Evolutionary conservation across 805 yeast species (phyloP).

Genomic region (Candida yuanshanica): DNA sequence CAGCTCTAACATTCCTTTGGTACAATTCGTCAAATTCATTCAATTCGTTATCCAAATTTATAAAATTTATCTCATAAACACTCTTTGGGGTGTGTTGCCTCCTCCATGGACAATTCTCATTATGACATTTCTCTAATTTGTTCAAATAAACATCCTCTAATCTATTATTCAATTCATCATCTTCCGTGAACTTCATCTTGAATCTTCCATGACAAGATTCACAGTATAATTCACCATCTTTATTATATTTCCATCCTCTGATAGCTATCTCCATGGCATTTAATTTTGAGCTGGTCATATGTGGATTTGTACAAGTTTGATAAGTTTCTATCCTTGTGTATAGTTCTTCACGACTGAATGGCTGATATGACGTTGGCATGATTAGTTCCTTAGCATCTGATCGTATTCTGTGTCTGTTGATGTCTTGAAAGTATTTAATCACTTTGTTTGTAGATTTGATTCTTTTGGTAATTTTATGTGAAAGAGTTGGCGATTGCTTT

Average conservation of each 20-base stretch:
- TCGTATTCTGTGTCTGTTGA: neutral
- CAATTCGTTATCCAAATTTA: neutral
- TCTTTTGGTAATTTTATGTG: neutral
- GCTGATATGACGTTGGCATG: neutral
- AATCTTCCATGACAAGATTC: neutral
- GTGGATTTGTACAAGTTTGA: neutral
- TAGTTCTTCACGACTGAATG: neutral
- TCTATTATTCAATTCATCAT: neutral
- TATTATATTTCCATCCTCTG: neutral
- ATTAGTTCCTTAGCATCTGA: neutral
- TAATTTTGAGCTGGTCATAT: neutral
- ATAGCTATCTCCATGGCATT: neutral
- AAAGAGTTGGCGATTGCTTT: neutral
- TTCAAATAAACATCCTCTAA: neutral
- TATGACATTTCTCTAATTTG: neutral
- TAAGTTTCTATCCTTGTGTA: neutral
- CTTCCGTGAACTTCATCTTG: neutral
- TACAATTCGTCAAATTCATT: neutral
- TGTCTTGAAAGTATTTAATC: neutral
- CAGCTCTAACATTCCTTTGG: neutral
- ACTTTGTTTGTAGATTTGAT: neutral
- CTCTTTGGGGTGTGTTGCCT: neutral
- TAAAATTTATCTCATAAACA: neutral
- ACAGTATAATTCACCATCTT: neutral
- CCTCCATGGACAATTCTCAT: neutral